Percentiles rank a stretch among this genome's conserved stretches.
Evolutionary conservation across 2,329 filamentous ascomycete species (phyloP).

Genomic region (Clarireedia homoeocarpa): DNA sequence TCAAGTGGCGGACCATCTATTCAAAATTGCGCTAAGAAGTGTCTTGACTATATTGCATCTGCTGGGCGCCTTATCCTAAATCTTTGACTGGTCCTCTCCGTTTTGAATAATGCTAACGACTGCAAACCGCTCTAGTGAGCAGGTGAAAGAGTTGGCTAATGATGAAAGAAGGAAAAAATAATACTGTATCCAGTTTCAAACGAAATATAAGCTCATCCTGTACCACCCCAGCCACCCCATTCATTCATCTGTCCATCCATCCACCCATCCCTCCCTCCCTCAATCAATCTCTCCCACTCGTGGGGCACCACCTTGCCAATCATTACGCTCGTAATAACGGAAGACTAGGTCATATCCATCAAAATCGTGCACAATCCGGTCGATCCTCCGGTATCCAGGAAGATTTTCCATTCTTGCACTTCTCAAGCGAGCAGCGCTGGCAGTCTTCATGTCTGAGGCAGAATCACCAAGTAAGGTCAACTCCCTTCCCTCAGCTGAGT

Average conservation of each 20-base stretch:
- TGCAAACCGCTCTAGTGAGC: background rate
- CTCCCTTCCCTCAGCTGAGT: constrained; percentile 24
- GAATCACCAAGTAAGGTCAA: constrained; percentile 30
- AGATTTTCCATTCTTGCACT: constrained; percentile 59
- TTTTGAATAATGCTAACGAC: background rate
- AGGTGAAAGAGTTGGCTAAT: background rate
- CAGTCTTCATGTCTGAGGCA: constrained; percentile 32
- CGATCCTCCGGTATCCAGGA: constrained; percentile 77
- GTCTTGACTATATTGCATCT: background rate
- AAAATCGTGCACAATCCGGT: constrained; percentile 93
- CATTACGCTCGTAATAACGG: constrained; percentile 88
- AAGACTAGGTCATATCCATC: constrained; percentile 97
- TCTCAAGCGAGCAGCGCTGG: constrained; percentile 35
- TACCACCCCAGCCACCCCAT: background rate
- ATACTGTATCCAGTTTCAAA: background rate
- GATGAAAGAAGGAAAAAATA: background rate
- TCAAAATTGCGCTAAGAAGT: background rate
- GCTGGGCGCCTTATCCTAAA: background rate
- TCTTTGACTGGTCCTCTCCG: background rate
- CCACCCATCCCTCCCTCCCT: background rate
- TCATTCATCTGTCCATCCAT: background rate
- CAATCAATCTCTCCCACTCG: constrained; percentile 27
- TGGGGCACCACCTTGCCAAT: constrained; percentile 43
- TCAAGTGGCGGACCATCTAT: background rate
- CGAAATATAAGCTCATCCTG: background rate